Evolutionary conservation across 176 grass and related monocot genomes (phyloP).

Genomic region (Zea mays): DNA sequence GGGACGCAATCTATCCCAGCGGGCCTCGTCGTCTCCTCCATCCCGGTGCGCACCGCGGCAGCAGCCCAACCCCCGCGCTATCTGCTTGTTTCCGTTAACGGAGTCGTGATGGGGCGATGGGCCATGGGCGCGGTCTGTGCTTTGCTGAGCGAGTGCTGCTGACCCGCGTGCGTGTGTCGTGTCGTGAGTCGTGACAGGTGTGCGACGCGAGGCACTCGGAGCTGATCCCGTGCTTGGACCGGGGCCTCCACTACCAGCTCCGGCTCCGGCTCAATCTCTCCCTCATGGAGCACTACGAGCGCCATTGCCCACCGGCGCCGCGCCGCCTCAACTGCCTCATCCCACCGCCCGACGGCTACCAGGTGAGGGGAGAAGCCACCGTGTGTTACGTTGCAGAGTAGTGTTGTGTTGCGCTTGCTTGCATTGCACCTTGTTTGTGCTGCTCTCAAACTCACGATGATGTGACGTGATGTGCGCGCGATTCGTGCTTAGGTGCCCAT

Average conservation of each 20-base stretch:
- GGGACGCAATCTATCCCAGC: conserved; percentile 9
- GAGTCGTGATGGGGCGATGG: not conserved
- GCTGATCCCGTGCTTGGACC: conserved; percentile 77
- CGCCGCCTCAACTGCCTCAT: conserved; percentile 79
- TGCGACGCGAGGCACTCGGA: conserved; percentile 66
- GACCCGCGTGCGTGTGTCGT: not conserved
- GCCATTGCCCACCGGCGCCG: conserved; percentile 58
- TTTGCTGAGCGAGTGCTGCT: not conserved
- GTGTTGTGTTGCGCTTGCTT: not conserved
- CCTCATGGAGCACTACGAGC: conserved; percentile 87
- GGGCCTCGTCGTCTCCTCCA: conserved; percentile 48
- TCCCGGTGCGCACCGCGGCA: conserved; percentile 51
- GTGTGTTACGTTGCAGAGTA: not conserved
- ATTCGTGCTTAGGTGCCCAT: conserved; percentile 51
- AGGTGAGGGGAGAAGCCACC: conserved; percentile 33
- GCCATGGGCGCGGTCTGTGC: not conserved
- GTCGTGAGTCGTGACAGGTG: conserved; percentile 37
- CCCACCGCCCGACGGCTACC: conserved; percentile 65
- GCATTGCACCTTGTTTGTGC: not conserved
- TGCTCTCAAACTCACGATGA: not conserved
- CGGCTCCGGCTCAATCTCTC: conserved; percentile 65
- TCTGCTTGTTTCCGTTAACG: not conserved
- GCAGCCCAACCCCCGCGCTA: not conserved
- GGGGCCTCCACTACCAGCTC: conserved; percentile 61
- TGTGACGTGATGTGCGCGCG: not conserved